A percentile compares a stretch with the other conserved stretches of the same genome.
These are phyloP conservation scores for Pseudogymnoascus verrucosus DNA, from an alignment of 2,329 filamentous ascomycete species.

Conservation along the genomic window DNA sequence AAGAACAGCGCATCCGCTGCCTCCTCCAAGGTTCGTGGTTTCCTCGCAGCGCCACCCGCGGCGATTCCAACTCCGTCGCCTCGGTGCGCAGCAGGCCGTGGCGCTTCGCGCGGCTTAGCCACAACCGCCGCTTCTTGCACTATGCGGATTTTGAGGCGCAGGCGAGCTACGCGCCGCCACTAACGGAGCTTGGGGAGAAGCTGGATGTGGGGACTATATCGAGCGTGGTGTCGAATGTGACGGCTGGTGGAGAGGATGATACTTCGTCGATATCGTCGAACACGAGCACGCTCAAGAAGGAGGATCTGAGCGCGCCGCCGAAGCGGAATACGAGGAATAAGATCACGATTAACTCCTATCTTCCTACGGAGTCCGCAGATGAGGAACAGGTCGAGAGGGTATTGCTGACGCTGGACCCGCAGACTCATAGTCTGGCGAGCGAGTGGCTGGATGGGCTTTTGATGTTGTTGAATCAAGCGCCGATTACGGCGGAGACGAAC, in stretches of 20 bases:
- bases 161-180: slow-evolving; percentile 54
- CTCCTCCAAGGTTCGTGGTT: slow-evolving; percentile 90
- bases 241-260: slow-evolving; percentile 31
- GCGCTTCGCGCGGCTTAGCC: slow-evolving; percentile 81
- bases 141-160: slow-evolving; percentile 74
- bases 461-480: slow-evolving; percentile 90
- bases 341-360: slow-evolving; percentile 81
- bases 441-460: slow-evolving; percentile 95
- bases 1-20: slow-evolving; percentile 89
- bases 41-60: slow-evolving; percentile 33
- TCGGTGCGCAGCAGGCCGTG: slow-evolving; percentile 41
- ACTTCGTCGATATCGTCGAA: slow-evolving; percentile 36
- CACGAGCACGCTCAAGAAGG: slow-evolving; percentile 34
- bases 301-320: slow-evolving; percentile 14
- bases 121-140: slow-evolving; percentile 84
- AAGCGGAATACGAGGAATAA: slow-evolving; percentile 53
- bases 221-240: slow-evolving; percentile 86
- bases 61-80: slow-evolving; percentile 28
- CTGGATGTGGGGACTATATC: slow-evolving; percentile 83
- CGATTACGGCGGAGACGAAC: slow-evolving; percentile 93
- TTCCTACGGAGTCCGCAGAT: slow-evolving; percentile 28
- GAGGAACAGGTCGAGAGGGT: slow-evolving; percentile 54
- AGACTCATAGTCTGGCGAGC: slow-evolving; percentile 73
- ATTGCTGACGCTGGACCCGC: slow-evolving; percentile 74
- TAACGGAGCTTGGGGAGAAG: slow-evolving; percentile 70